phyloP scores from a whole-genome alignment of 257 asterid genomes.

The Pogostemon cablin region DNA sequence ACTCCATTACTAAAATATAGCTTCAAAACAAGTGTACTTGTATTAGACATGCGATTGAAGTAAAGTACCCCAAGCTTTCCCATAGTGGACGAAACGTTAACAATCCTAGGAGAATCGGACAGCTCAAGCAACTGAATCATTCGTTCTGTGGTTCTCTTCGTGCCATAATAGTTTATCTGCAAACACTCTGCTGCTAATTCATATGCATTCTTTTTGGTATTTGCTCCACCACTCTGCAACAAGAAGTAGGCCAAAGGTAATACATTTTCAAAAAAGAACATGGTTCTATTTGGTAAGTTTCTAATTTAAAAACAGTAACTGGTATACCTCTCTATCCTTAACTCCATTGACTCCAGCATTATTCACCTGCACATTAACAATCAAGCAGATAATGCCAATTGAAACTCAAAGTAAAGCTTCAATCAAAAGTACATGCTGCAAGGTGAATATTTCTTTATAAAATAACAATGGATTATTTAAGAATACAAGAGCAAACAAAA shows the following conservation, averaged over 20 bases:
- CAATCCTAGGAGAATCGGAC: conserved; percentile 65
- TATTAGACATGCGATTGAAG: neutral
- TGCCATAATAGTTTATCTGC: conserved; percentile 57
- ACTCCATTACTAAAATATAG: neutral
- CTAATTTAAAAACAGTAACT: neutral
- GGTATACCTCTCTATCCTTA: conserved; percentile 25
- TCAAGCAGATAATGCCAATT: neutral
- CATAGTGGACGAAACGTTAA: conserved; percentile 56
- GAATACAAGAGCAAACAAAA: neutral
- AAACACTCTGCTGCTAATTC: conserved; percentile 50
- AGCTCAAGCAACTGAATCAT: conserved; percentile 58
- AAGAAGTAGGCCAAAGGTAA: neutral
- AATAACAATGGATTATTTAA: neutral
- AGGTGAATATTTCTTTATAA: neutral
- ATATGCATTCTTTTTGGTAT: conserved; percentile 33
- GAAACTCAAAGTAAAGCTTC: neutral
- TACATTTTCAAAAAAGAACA: neutral
- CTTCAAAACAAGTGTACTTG: neutral
- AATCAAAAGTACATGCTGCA: neutral
- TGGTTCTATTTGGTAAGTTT: neutral
- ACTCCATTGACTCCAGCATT: conserved; percentile 49
- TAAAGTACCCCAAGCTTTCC: conserved; percentile 47
- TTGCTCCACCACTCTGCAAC: conserved; percentile 33
- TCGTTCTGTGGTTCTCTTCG: conserved; percentile 46
- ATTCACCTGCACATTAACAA: conserved; percentile 46